These are phyloP conservation scores for Tulasnella sp. DNA, from an alignment of 768 basidiomycete genomes.

Conservation along the genomic window DNA sequence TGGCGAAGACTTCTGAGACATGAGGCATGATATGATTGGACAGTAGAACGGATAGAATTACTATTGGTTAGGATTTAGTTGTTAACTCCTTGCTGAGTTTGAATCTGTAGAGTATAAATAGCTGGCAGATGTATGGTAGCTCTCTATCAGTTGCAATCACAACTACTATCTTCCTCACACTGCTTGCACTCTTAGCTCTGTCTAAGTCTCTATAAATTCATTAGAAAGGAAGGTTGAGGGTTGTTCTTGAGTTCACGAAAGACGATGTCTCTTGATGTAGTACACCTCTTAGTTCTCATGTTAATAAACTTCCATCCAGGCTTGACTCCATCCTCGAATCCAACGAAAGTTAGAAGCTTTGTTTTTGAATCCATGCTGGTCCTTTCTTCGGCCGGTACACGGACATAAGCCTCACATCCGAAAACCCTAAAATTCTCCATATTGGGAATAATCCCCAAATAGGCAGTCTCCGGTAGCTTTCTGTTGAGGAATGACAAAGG, in stretches of 20 bases:
- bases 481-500: background rate
- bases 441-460: background rate
- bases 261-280: background rate
- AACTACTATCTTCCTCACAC: no score
- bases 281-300: background rate
- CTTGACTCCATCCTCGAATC: slow-evolving; percentile 7
- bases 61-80: no score
- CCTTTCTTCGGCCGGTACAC: background rate
- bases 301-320: background rate
- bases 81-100: no score
- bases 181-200: no score
- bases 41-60: no score
- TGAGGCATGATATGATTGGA: no score
- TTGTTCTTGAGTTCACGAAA: background rate
- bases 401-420: slow-evolving; percentile 2
- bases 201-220: no score
- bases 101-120: no score
- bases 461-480: background rate
- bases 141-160: no score
- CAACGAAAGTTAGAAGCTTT: background rate
- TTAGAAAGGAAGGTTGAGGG: background rate
- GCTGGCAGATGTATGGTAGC: no score
- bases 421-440: background rate
- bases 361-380: background rate
- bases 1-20: no score